Evolutionary conservation across 257 asterid genomes (phyloP), one percentile per base, ranked within the genome.

Genomic region (Nicotiana sylvestris): DNA sequence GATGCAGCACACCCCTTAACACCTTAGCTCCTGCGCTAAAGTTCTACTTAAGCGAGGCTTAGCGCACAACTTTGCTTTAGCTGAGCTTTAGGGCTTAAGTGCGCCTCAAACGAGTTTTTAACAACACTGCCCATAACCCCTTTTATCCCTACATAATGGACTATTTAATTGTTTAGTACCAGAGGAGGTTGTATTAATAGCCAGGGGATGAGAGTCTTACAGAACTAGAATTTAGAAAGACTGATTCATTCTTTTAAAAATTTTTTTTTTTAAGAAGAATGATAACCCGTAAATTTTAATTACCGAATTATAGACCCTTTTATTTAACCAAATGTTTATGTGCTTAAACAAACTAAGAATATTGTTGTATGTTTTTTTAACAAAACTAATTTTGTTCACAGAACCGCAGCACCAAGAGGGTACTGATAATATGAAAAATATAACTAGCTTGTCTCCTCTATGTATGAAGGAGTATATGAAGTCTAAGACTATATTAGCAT

Each of bases 401-500:
- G 12, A 74, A 25, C 49, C 25, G 2, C 39, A 25, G 61, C 61
- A 13, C 39, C 78, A 39, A 39, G 35, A 70, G 78, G 58, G 13
- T 43, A 72, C n/a, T 46, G 61, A 72, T 72, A 56, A 25, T 74
- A 74, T 27, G 80, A 35, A 13, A 74, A 74, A 43, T 70, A 43
- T 70, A n/a, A 33, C 35, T 43, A n/a, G 57, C 43, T 74, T 74
- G 32, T 74, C 80, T 74, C 62, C 49, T 72, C 21, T 46, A 74
- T 72, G 39, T 46, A 72, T 46, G 61, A 46, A 46, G 61, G 79
- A 46, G 37, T 74, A 74, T 49, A 74, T 74, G 79, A 74, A 74
- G 62, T 74, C 79, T 11, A 49, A 25, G 62, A 15, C 62, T 46
- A 46, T 74, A 70, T 39, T 39, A 39, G 49, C 10, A 39, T 39